Base-by-base conservation (phyloP, 768 basidiomycete genomes). In the Harrya chromipes region DNA sequence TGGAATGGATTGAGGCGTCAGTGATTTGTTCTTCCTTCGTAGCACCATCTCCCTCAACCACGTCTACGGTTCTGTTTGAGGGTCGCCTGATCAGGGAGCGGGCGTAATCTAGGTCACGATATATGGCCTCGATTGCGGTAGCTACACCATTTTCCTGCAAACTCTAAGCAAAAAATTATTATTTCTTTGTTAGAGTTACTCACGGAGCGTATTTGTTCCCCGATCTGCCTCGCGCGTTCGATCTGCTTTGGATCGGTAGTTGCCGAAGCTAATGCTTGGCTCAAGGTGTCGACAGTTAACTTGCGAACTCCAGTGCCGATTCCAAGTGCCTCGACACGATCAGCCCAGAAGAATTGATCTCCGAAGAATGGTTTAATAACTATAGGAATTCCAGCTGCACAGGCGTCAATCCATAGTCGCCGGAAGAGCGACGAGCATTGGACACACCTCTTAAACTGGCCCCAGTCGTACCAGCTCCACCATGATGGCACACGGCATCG, bases 331-430 rank as follows among this genome's bases (percentile, higher is more conserved):
- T 97, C 93, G n/a, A 97, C 92, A 24, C 95, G 86, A 68, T 99
- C 92, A 4, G 92, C 91, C 93, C 93, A 98, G 72, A 97, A 95
- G 66, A 87, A 91, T 61, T 97, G 94, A 66, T 97, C 94, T 3
- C 97, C 95, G 60, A 98, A 99, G 79, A 98, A 99, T 0, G 97
- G 95, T 55, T 85, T 85, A 65, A 98, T 92, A 60, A 99, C 88
- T 1, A 94, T 98, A 1, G 97, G 95, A 45, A 93, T 88, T 8
- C 92, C 93, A 52, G 91, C 91, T 90, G 43, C 6, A 23, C 34
- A 8, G 17, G 3, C 34, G 29, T 64, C 53, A 61, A 40, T 35
- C 17, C 23, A 16, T 16, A 12, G 19, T 8, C 27, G 19, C 33
- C 16, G 23, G 35, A 31, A 23, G n/a, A 23, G 24, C 9, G 6